A percentile compares a stretch with the other conserved stretches of the same genome.
phyloP scores from a whole-genome alignment of 2,329 filamentous ascomycete species.

The Sclerotiophoma versabilis region DNA sequence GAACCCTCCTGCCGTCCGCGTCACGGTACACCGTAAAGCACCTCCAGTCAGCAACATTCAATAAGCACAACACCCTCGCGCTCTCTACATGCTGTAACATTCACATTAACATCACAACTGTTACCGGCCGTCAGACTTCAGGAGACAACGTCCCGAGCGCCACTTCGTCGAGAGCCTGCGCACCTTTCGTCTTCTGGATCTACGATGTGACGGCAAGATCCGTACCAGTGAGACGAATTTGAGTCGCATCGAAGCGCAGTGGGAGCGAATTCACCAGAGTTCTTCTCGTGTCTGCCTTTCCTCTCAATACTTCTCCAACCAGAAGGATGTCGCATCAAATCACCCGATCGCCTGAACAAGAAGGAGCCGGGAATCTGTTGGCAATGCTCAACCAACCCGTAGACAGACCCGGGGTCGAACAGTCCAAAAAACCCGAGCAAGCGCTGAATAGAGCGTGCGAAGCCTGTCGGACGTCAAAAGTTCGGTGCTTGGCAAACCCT shows the following conservation, averaged over 20 bases:
- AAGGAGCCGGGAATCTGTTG: conserved; percentile 16
- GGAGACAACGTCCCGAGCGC: neutral
- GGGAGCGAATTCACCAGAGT: neutral
- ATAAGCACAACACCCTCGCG: neutral
- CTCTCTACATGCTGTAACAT: neutral
- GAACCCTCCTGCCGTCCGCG: conserved; percentile 2
- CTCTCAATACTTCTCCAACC: neutral
- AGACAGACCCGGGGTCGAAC: conserved; percentile 24
- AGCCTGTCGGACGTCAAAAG: conserved; percentile 46
- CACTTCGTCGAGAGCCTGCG: neutral
- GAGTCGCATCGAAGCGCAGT: conserved; percentile 2
- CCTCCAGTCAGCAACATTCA: conserved; percentile 8
- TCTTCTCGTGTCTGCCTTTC: neutral
- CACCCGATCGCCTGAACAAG: conserved; percentile 12
- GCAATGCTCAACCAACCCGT: conserved; percentile 23
- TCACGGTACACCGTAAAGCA: too few relatives aligned
- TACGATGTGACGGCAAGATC: conserved; percentile 5
- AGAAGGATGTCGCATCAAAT: conserved; percentile 19
- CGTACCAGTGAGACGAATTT: conserved; percentile 6
- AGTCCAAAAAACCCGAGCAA: conserved; percentile 35
- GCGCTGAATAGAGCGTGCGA: conserved; percentile 48
- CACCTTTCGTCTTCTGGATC: neutral
- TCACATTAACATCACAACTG: neutral
- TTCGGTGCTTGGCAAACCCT: conserved; percentile 42
- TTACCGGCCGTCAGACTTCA: neutral